phyloP scores from a whole-genome alignment of 2,329 filamentous ascomycete species.

The Coniochaeta ligniaria region DNA sequence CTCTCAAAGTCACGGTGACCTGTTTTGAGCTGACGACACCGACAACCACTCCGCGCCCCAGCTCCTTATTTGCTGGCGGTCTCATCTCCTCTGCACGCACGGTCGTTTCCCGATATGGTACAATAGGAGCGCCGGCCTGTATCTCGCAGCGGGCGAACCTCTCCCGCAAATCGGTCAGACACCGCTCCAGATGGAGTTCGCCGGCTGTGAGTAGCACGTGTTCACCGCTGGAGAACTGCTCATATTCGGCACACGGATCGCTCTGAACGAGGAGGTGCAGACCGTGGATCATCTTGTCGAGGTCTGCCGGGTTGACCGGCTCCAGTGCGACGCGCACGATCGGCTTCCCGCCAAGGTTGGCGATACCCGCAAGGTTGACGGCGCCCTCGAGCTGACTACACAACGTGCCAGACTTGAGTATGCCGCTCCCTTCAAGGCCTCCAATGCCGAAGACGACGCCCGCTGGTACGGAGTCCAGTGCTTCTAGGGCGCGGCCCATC shows the following conservation, averaged over 20 bases:
- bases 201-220: constrained; percentile 93
- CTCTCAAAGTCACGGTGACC: constrained; percentile 66
- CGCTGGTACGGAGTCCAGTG: constrained; percentile 76
- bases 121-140: constrained; percentile 87
- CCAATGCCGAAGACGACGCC: constrained; percentile 94
- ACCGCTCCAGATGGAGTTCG: constrained; percentile 89
- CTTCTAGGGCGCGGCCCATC: constrained; percentile 86
- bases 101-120: constrained; percentile 91
- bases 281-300: constrained; percentile 92
- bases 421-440: constrained; percentile 74
- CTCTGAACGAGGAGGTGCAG: constrained; percentile 84
- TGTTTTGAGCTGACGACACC: constrained; percentile 79
- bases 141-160: constrained; percentile 92
- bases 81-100: constrained; percentile 87
- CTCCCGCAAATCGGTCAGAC: constrained; percentile 86
- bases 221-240: constrained; percentile 86
- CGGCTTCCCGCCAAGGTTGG: constrained; percentile 67
- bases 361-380: constrained; percentile 84
- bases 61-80: constrained; percentile 73
- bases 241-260: constrained; percentile 92
- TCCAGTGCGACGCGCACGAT: constrained; percentile 97
- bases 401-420: constrained; percentile 92
- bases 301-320: constrained; percentile 78
- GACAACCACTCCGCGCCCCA: constrained; percentile 75
- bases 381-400: constrained; percentile 82